phyloP scores from a whole-genome alignment of 23 red algal genomes.

The Pyropia haitanensis region DNA sequence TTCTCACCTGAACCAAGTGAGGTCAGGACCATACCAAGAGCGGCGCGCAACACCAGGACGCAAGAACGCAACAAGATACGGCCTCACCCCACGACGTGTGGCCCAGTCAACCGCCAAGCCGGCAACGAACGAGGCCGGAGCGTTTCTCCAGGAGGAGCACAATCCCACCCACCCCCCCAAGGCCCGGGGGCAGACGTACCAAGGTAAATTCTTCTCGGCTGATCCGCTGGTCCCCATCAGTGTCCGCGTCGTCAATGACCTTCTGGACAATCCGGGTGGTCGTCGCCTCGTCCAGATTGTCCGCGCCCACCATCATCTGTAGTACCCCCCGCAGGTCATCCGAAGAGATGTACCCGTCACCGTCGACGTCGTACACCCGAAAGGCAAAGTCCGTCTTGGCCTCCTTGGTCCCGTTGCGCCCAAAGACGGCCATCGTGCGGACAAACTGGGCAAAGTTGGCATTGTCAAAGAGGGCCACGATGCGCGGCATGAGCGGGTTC shows the following conservation, averaged over 20 bases:
- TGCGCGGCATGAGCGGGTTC: constrained; percentile 94
- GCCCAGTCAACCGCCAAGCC: too few relatives aligned
- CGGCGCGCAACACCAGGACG: too few relatives aligned
- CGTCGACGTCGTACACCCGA: constrained; percentile 89
- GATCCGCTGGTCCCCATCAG: constrained; percentile 46
- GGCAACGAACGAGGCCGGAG: too few relatives aligned
- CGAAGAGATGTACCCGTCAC: constrained; percentile 61
- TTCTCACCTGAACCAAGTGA: too few relatives aligned
- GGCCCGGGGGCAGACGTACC: too few relatives aligned
- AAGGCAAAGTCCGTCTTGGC: constrained; percentile 85
- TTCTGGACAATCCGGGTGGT: constrained; percentile 26
- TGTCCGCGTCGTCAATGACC: constrained; percentile 54
- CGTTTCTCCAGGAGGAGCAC: too few relatives aligned
- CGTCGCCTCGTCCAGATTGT: constrained; percentile 45
- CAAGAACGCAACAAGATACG: too few relatives aligned
- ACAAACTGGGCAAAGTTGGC: constrained; percentile 96
- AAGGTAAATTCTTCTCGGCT: constrained; percentile 26
- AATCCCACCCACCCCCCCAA: too few relatives aligned
- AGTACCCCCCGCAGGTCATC: constrained; percentile 54
- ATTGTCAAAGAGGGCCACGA: constrained; percentile 68
- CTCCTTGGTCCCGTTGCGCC: constrained; percentile 11
- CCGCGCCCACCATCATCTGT: constrained; percentile 67
- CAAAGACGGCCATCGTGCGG: constrained; percentile 51
- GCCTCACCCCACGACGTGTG: too few relatives aligned
- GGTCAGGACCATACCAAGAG: too few relatives aligned